Conservation (phyloP, 495 filamentous ascomycete species). For the Lepraria neglecta region DNA sequence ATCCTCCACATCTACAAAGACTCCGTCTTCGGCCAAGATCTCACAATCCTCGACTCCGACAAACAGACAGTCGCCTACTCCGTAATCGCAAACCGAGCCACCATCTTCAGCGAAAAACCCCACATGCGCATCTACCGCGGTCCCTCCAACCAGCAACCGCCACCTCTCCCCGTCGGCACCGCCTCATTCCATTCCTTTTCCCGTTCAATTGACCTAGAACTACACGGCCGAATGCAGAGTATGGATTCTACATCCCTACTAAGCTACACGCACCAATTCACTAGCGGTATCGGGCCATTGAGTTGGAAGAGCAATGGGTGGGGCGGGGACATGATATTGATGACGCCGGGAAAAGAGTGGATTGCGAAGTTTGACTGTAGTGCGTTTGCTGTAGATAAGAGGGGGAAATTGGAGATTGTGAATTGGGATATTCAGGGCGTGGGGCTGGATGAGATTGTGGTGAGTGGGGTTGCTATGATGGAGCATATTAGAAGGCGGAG, state of each 20-base stretch:
- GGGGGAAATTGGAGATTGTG: background rate
- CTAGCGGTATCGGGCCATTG: background rate
- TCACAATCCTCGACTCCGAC: background rate
- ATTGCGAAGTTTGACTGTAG: background rate
- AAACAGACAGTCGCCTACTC: background rate
- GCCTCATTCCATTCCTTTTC: background rate
- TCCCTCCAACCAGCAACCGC: background rate
- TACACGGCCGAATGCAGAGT: background rate
- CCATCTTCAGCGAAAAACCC: background rate
- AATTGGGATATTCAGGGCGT: background rate
- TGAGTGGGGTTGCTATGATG: background rate
- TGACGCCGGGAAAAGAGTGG: background rate
- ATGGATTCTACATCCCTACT: background rate
- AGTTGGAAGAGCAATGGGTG: background rate
- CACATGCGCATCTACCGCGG: background rate
- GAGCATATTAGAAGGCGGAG: background rate
- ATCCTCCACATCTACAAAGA: background rate
- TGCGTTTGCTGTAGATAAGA: background rate
- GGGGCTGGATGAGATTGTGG: slow-evolving; percentile 1
- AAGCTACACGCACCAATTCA: background rate
- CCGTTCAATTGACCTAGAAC: background rate
- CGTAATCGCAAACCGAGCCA: background rate
- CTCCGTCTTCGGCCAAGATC: background rate
- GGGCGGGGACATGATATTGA: background rate
- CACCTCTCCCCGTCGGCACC: background rate